These are phyloP conservation scores for Yarrowia sp. DNA, from an alignment of 805 yeast genomes.

Conservation along the genomic window DNA sequence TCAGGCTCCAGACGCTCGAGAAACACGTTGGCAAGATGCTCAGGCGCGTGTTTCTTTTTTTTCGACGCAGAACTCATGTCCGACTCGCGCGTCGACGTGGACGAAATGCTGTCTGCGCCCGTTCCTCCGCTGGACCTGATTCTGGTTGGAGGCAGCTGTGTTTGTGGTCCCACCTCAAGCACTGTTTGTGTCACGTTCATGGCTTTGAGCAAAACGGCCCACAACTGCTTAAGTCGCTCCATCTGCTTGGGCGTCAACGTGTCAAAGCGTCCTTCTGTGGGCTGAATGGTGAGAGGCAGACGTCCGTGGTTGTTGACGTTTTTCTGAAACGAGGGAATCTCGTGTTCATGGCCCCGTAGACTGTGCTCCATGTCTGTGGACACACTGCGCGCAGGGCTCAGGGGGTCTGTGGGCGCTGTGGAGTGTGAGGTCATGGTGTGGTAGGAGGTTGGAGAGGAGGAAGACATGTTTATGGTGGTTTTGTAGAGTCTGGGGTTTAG, in stretches of 20 bases:
- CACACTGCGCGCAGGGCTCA: background rate
- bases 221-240: conserved; percentile 19
- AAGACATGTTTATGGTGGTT: background rate
- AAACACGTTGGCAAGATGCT: background rate
- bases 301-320: conserved; percentile 16
- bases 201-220: conserved; percentile 24
- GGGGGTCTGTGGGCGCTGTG: conserved; percentile 14
- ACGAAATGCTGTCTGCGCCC: background rate
- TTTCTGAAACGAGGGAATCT: conserved; percentile 1
- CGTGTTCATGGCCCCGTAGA: background rate
- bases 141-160: background rate
- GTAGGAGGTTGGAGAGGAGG: background rate
- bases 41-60: conserved; percentile 3
- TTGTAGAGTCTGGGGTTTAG: conserved; percentile 3
- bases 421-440: conserved; percentile 1
- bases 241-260: conserved; percentile 13
- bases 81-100: conserved; percentile 5
- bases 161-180: background rate
- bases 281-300: background rate
- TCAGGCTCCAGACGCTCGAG: background rate
- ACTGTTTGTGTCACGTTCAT: background rate
- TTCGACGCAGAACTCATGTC: background rate
- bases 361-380: background rate
- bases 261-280: conserved; percentile 5
- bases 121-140: background rate